Conservation (phyloP, 257 asterid genomes). For the Perilla frutescens region DNA sequence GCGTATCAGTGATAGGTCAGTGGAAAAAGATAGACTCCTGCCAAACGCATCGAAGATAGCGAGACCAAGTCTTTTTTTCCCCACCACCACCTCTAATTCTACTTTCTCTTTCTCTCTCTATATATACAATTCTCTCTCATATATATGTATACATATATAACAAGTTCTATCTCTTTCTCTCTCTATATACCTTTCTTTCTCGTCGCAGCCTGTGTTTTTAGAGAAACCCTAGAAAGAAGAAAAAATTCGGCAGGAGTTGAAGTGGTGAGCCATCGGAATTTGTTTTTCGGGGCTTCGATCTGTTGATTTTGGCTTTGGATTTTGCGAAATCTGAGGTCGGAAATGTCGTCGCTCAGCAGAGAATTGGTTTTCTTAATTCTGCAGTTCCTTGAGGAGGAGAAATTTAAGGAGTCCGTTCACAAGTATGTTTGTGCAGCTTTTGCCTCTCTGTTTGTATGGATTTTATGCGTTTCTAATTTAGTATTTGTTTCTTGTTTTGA, state of each 20-base stretch:
- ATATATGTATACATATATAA: constrained; percentile 21
- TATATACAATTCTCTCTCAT: constrained; percentile 20
- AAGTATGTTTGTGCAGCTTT: constrained; percentile 45
- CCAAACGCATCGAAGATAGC: constrained; percentile 97
- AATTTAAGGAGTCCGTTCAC: constrained; percentile 95
- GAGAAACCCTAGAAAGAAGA: constrained; percentile 69
- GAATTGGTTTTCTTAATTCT: constrained; percentile 96
- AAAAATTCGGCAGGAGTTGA: constrained; percentile 26
- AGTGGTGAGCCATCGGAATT: constrained; percentile 44
- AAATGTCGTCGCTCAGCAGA: constrained; percentile 93
- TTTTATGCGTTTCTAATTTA: constrained; percentile 16
- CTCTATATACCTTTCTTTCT: constrained; percentile 37
- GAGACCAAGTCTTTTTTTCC: constrained; percentile 86
- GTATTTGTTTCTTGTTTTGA: constrained; percentile 12
- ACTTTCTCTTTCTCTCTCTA: constrained; percentile 46
- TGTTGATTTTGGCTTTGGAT: constrained; percentile 45
- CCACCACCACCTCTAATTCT: constrained; percentile 59
- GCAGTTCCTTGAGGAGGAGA: constrained; percentile 96
- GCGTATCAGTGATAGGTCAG: constrained; percentile 51
- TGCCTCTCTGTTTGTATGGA: background rate
- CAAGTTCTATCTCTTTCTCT: constrained; percentile 37
- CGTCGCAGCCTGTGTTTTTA: constrained; percentile 41
- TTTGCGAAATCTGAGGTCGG: constrained; percentile 50
- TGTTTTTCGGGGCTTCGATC: constrained; percentile 66
- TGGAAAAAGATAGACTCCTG: constrained; percentile 70